A percentile compares a stretch with the other conserved stretches of the same genome.
phyloP scores from a whole-genome alignment of 2,329 filamentous ascomycete species.

The Aspergillus quadrilineatus region DNA sequence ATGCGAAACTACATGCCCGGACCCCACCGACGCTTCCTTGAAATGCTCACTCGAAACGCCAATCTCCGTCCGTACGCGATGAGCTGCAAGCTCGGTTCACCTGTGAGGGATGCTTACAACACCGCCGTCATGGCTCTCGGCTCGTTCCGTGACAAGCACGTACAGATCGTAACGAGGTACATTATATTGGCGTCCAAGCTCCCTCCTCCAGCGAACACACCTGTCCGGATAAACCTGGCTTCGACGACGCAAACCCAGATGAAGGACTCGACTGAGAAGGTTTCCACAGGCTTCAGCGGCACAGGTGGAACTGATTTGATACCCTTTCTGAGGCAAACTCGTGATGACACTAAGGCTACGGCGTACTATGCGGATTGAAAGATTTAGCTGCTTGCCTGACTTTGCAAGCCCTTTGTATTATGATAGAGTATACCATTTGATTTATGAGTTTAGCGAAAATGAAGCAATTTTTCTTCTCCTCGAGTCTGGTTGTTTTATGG shows the following conservation, averaged over 20 bases:
- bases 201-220: conserved; percentile 15
- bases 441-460: neutral
- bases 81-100: conserved; percentile 30
- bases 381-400: neutral
- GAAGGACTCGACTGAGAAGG: conserved; percentile 29
- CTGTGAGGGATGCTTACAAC: conserved; percentile 48
- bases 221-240: conserved; percentile 42
- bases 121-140: conserved; percentile 47
- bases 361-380: conserved; percentile 28
- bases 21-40: conserved; percentile 52
- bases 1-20: conserved; percentile 58
- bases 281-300: conserved; percentile 43
- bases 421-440: neutral
- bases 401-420: neutral
- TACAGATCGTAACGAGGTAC: conserved; percentile 54
- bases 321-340: conserved; percentile 53
- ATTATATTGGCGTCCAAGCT: conserved; percentile 48
- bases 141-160: conserved; percentile 52
- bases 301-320: conserved; percentile 56
- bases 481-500: no score
- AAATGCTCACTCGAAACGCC: conserved; percentile 45
- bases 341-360: conserved; percentile 51
- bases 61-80: conserved; percentile 50
- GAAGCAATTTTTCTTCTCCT: neutral
- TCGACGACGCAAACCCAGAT: conserved; percentile 44